Base-by-base conservation (phyloP, 768 basidiomycete genomes). In the Trametes cingulata region DNA sequence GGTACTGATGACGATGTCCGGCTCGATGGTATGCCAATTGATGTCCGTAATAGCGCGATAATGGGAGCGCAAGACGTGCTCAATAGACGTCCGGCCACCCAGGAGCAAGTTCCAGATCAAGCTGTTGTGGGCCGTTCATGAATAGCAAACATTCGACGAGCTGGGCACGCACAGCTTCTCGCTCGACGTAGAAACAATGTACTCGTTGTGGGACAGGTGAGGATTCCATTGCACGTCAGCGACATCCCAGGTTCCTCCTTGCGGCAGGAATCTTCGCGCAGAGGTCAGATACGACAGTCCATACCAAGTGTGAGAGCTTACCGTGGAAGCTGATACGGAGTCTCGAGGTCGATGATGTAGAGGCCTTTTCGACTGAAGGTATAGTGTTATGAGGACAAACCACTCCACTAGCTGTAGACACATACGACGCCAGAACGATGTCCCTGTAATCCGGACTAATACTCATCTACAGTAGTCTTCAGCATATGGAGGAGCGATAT, bases 21-120 rank as follows among this genome's bases (percentile, higher is more conserved):
- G 89, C 66, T 95, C 88, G 4, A 82, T 82, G 0, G 89, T 88
- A 68, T 94, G 92, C 96, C 96, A 99, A 70, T 99, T 98, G 69
- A 98, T 93, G 69, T 99, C 97, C 3, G 97, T 98, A 54, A 99
- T 95, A 5, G 95, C 94, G 45, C 96, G 87, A 62, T 93, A 92
- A 69, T 99, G 97, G 1, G 91, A 89, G 61, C 88, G 87, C 5
- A 98, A 79, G 33, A 93, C 87, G 60, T 91, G 85, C 65, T 94
- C 82, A 35, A 99, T 93, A 2, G 89, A 87, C 1, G 88, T 89
- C 67, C 90, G 88, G 15, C 85, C 85, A 15, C 80, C 73, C 42
- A 88, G 76, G 55, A 84, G 72, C n/a, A 98, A 77, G 74, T 98
- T 97, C 96, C 97, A 99, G 58, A 99, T 93, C 2, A 99, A 80